Percentiles rank a stretch among this genome's conserved stretches.
These are phyloP conservation scores for Rosa rugosa DNA, from an alignment of 306 rosid species.

Conservation along the genomic window DNA sequence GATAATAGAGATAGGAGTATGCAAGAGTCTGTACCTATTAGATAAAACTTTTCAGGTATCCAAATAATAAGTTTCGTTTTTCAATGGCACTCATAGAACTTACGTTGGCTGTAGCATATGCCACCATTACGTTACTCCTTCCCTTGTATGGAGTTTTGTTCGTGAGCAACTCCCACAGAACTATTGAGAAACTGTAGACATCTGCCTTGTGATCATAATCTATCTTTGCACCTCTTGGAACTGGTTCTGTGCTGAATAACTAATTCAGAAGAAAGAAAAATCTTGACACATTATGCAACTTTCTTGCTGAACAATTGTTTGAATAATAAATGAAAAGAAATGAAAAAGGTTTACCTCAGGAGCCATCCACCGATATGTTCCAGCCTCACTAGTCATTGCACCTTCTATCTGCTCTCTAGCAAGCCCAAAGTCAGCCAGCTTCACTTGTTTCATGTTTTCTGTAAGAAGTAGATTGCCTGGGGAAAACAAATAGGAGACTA, in stretches of 20 bases:
- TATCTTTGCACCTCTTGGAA: slow-evolving; percentile 43
- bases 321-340: neutral
- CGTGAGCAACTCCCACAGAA: slow-evolving; percentile 55
- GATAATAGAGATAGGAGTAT: neutral
- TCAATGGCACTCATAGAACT: neutral
- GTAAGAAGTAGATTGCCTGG: slow-evolving; percentile 52
- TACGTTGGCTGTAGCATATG: slow-evolving; percentile 61
- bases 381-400: slow-evolving; percentile 56
- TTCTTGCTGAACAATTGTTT: neutral
- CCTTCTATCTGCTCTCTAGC: slow-evolving; percentile 43
- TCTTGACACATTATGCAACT: neutral
- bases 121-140: slow-evolving; percentile 47
- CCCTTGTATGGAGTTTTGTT: slow-evolving; percentile 60
- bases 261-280: slow-evolving; percentile 12
- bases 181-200: slow-evolving; percentile 60
- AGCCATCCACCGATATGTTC: slow-evolving; percentile 71
- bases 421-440: slow-evolving; percentile 53
- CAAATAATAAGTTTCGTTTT: neutral
- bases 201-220: slow-evolving; percentile 64
- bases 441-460: slow-evolving; percentile 38
- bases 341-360: slow-evolving; percentile 46
- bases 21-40: neutral
- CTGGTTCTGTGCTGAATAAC: slow-evolving; percentile 54
- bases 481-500: neutral
- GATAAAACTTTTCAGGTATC: neutral